Evolutionary conservation across 2,329 filamentous ascomycete species (phyloP).

Genomic region (Hypomyces rosellus): DNA sequence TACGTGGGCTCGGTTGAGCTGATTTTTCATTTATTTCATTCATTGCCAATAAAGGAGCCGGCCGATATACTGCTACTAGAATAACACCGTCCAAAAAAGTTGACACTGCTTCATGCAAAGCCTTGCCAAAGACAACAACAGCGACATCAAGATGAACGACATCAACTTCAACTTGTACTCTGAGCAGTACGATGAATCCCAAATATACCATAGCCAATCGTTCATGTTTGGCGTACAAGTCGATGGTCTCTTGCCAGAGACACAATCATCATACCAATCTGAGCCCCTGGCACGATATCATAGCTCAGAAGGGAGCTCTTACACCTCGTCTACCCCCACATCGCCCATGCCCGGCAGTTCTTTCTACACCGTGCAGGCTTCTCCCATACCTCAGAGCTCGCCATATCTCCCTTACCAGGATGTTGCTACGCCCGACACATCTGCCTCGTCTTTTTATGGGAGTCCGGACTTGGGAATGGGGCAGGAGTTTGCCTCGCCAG

Average conservation of each 20-base stretch:
- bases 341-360: slow-evolving; percentile 19
- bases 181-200: slow-evolving; percentile 3
- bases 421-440: slow-evolving; percentile 5
- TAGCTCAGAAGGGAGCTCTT: slow-evolving; percentile 26
- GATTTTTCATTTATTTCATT: no score
- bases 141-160: neutral
- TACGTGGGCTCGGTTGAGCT: no score
- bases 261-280: slow-evolving; percentile 18
- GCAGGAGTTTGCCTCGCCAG: slow-evolving; percentile 13
- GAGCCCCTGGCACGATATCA: slow-evolving; percentile 21
- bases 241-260: slow-evolving; percentile 7
- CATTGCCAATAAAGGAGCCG: no score
- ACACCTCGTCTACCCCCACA: slow-evolving; percentile 19
- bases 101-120: no score
- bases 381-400: slow-evolving; percentile 9
- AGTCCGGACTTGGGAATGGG: slow-evolving; percentile 15
- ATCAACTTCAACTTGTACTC: slow-evolving; percentile 3
- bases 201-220: slow-evolving; percentile 2
- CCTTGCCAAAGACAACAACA: no score
- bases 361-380: slow-evolving; percentile 15
- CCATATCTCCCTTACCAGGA: slow-evolving; percentile 6
- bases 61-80: no score
- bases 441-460: slow-evolving; percentile 10
- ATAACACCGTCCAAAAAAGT: no score
- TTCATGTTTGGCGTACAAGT: slow-evolving; percentile 4